Base-by-base conservation (phyloP, 2,329 filamentous ascomycete genomes). In the Podosphaera leucotricha region DNA sequence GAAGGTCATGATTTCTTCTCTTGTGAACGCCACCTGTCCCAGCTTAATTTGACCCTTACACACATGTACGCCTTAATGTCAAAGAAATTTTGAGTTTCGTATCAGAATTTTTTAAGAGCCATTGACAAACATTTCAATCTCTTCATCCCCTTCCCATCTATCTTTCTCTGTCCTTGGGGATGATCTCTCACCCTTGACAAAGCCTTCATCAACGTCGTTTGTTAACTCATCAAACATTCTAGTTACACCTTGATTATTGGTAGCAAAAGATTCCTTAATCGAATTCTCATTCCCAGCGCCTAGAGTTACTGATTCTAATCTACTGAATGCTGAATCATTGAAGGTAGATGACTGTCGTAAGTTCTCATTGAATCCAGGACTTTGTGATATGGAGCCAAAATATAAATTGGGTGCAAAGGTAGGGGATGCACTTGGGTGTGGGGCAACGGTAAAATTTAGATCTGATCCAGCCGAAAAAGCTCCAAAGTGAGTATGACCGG, bases 161-260 rank as follows among this genome's bases (percentile, higher is more conserved):
- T 49, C 45, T 20, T 46, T 44, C 21, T 50, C 48, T 42, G 19
- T 41, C 18, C 37, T 36, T 11, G 37, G 42, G 35, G 28, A 39
- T 1, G 19, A 43, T 28, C 46, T 46, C 44, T 52, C 52, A 13
- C 33, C 45, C 21, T 51, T 52, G 5, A 47, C 45, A 6, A 49
- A 47, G 10, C 50, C 48, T 21, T 53, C 49, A n/a, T 48, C 53
- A 44, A 55, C 51, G 30, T 48, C 53, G 44, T 58, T 54, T 13
- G 54, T 57, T n/a, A 57, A 47, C 16, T 57, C 54, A 26, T 54
- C 52, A 45, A 58, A 58, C 52, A 58, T 54, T 39, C 52, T 49
- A 15, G 50, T 46, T 16, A 51, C 45, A 15, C 50, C 51, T 41
- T 52, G 50, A 43, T 46, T 49, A 21, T 49, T 51, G 13, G 47